Conservation (phyloP, 441 rosid species). For the Populus hybrid region DNA sequence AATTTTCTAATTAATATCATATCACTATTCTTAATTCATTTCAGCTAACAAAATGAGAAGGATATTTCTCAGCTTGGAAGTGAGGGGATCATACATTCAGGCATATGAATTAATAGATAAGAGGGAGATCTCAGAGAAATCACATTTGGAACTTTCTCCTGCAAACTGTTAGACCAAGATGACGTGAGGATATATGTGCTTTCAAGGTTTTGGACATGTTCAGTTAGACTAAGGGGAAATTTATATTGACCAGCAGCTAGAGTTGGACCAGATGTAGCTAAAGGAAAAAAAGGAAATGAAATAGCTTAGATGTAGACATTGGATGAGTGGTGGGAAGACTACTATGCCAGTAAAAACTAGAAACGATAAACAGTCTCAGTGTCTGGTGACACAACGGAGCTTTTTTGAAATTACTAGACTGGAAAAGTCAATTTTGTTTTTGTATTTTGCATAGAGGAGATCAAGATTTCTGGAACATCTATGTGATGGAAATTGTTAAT, state of each 20-base stretch:
- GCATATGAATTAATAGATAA: not conserved
- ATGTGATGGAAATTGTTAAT: not conserved
- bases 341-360: not conserved
- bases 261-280: not conserved
- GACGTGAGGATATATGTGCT: not conserved
- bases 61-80: not conserved
- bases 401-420: not conserved
- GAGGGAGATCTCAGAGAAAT: not conserved
- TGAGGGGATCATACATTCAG: not conserved
- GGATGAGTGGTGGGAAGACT: not conserved
- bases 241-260: not conserved
- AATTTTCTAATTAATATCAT: not conserved
- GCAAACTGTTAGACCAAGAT: not conserved
- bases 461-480: not conserved
- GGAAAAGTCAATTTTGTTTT: not conserved
- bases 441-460: not conserved
- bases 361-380: not conserved
- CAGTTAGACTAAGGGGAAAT: not conserved
- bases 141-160: not conserved
- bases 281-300: not conserved
- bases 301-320: not conserved
- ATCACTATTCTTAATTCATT: not conserved
- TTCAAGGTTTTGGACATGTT: not conserved
- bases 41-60: not conserved
- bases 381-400: not conserved